Evolutionary conservation across 2,329 filamentous ascomycete species (phyloP).

Genomic region (Hymenoscyphus scutula): DNA sequence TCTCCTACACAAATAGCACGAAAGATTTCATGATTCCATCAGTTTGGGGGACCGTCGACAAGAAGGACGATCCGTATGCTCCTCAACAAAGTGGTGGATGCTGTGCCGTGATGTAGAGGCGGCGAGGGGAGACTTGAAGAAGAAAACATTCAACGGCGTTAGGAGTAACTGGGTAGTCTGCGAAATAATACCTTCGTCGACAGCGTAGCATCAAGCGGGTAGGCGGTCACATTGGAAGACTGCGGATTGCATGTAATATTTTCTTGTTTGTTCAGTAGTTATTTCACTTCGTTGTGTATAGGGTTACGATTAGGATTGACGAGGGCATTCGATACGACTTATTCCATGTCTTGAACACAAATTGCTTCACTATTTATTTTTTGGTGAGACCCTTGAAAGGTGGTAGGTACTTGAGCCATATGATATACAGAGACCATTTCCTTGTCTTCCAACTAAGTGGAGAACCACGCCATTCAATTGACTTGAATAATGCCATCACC

Average conservation of each 20-base stretch:
- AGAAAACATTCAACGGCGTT: constrained; percentile 22
- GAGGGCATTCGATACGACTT: constrained; percentile 13
- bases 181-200: constrained; percentile 27
- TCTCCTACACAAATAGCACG: constrained; percentile 96
- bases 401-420: too few species aligned
- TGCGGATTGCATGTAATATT: constrained; percentile 34
- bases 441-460: background rate
- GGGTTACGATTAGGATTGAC: constrained; percentile 20
- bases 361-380: background rate
- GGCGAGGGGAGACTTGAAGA: constrained; percentile 10
- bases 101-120: constrained; percentile 84
- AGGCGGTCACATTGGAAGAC: constrained; percentile 16
- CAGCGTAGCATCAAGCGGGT: constrained; percentile 19
- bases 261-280: constrained; percentile 27
- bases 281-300: constrained; percentile 27
- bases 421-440: too few species aligned
- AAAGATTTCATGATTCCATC: constrained; percentile 98
- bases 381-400: background rate
- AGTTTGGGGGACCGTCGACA: constrained; percentile 91
- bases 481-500: background rate
- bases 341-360: constrained; percentile 7
- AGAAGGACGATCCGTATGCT: constrained; percentile 96
- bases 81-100: constrained; percentile 56
- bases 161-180: constrained; percentile 31
- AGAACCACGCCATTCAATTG: background rate